phyloP scores from a whole-genome alignment of 345 rosid genomes.

The Citrus inodora region DNA sequence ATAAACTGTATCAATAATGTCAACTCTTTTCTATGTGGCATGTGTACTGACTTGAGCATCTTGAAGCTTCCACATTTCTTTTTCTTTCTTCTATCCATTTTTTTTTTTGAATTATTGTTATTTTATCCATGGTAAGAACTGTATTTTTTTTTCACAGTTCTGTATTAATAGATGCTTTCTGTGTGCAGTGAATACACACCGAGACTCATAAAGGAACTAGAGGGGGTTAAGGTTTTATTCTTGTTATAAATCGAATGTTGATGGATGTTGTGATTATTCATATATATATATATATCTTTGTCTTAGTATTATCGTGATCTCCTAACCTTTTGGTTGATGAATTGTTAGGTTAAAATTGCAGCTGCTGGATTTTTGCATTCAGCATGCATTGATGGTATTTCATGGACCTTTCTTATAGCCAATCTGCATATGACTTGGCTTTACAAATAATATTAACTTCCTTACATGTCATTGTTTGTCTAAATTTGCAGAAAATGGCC shows the following conservation, averaged over 20 bases:
- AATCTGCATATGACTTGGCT: background rate
- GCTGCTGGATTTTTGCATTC: conserved; percentile 94
- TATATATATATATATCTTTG: conserved; percentile 6
- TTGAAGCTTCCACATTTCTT: background rate
- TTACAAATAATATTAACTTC: background rate
- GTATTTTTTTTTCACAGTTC: background rate
- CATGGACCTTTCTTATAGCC: conserved; percentile 9
- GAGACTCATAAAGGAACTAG: conserved; percentile 86
- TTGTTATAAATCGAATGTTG: conserved; percentile 2
- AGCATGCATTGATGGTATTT: conserved; percentile 77
- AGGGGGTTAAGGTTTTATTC: conserved; percentile 56
- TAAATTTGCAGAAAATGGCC: conserved; percentile 66
- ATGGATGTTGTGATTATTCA: conserved; percentile 11
- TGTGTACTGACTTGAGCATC: background rate
- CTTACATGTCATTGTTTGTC: conserved; percentile 14
- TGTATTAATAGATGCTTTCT: conserved; percentile 7
- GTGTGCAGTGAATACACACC: conserved; percentile 89
- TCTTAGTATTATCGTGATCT: conserved; percentile 14
- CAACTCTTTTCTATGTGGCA: background rate
- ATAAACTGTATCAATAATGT: background rate
- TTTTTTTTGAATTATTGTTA: background rate
- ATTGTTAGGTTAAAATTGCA: conserved; percentile 57
- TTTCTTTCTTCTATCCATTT: background rate
- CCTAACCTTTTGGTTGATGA: conserved; percentile 20
- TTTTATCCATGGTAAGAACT: background rate